Percentiles rank a stretch among this genome's conserved stretches.
These are phyloP conservation scores for Jacaranda mimosifolia DNA, from an alignment of 257 asterid genomes.

Conservation along the genomic window DNA sequence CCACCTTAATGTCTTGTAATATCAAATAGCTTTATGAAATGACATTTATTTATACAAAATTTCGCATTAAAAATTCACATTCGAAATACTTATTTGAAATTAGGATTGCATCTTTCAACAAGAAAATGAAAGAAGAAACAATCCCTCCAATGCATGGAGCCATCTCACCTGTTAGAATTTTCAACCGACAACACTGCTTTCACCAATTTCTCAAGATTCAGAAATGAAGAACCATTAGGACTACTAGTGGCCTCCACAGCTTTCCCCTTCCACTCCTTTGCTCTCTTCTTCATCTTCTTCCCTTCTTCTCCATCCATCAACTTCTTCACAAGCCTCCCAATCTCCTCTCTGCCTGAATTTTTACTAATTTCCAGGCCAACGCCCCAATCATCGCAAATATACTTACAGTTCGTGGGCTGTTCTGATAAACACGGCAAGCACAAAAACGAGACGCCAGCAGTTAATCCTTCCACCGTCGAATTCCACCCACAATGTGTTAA, in stretches of 20 bases:
- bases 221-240: slow-evolving; percentile 14
- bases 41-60: too few species aligned
- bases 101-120: too few species aligned
- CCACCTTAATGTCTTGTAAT: too few species aligned
- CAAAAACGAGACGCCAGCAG: slow-evolving; percentile 30
- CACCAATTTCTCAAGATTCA: slow-evolving; percentile 30
- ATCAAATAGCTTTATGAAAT: too few species aligned
- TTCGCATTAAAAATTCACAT: too few species aligned
- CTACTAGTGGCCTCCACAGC: slow-evolving; percentile 20
- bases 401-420: slow-evolving; percentile 26
- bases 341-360: neutral
- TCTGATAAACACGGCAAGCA: slow-evolving; percentile 30
- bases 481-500: slow-evolving; percentile 37
- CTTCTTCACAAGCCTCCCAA: slow-evolving; percentile 12
- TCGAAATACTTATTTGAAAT: too few species aligned
- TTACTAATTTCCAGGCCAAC: slow-evolving; percentile 17
- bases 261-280: slow-evolving; percentile 21
- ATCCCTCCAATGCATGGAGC: too few species aligned
- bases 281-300: slow-evolving; percentile 29
- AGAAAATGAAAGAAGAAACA: too few species aligned
- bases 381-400: slow-evolving; percentile 29
- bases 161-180: neutral
- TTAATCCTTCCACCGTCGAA: slow-evolving; percentile 28
- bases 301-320: slow-evolving; percentile 23
- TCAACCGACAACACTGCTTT: neutral